These are phyloP conservation scores for Stemphylium vesicarium DNA, from an alignment of 2,329 filamentous ascomycete species.

Conservation along the genomic window DNA sequence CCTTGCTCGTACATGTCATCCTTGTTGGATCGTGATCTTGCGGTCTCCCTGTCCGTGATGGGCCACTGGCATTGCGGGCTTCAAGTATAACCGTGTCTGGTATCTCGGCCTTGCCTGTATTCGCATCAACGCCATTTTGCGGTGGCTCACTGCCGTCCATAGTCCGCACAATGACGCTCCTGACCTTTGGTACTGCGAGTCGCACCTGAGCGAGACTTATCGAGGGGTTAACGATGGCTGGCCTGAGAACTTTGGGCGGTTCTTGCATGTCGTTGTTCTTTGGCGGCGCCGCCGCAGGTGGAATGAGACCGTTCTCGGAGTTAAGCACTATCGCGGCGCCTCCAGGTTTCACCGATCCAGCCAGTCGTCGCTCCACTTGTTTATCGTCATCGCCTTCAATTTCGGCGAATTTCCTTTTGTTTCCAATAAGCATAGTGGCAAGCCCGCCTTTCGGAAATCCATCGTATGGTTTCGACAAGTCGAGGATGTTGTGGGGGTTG, in stretches of 20 bases:
- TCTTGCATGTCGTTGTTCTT: slow-evolving; percentile 49
- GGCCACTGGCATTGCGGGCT: slow-evolving; percentile 77
- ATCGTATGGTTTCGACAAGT: slow-evolving; percentile 92
- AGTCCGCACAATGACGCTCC: slow-evolving; percentile 81
- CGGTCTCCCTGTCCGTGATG: slow-evolving; percentile 64
- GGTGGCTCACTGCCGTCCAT: slow-evolving; percentile 69
- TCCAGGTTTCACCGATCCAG: slow-evolving; percentile 66
- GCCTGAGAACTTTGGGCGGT: slow-evolving; percentile 81
- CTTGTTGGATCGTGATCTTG: slow-evolving; percentile 81
- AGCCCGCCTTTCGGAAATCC: slow-evolving; percentile 90
- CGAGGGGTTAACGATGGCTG: slow-evolving; percentile 83
- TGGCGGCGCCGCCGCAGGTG: slow-evolving; percentile 65
- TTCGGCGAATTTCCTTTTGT: slow-evolving; percentile 82
- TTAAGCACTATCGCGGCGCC: slow-evolving; percentile 78
- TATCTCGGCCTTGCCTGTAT: slow-evolving; percentile 55
- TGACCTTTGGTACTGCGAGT: slow-evolving; percentile 84
- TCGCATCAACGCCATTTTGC: slow-evolving; percentile 51
- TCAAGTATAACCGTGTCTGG: slow-evolving; percentile 79
- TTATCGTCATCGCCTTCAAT: slow-evolving; percentile 78
- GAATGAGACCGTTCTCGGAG: slow-evolving; percentile 77
- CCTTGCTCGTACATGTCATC: slow-evolving; percentile 80
- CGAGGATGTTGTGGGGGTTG: slow-evolving; percentile 79
- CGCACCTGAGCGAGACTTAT: slow-evolving; percentile 83
- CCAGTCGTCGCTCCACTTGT: slow-evolving; percentile 64
- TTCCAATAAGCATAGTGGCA: slow-evolving; percentile 83